Percentiles rank a stretch among this genome's conserved stretches.
phyloP scores from a whole-genome alignment of 352 stramenopile species.

The Phytophthora hibernalis region DNA sequence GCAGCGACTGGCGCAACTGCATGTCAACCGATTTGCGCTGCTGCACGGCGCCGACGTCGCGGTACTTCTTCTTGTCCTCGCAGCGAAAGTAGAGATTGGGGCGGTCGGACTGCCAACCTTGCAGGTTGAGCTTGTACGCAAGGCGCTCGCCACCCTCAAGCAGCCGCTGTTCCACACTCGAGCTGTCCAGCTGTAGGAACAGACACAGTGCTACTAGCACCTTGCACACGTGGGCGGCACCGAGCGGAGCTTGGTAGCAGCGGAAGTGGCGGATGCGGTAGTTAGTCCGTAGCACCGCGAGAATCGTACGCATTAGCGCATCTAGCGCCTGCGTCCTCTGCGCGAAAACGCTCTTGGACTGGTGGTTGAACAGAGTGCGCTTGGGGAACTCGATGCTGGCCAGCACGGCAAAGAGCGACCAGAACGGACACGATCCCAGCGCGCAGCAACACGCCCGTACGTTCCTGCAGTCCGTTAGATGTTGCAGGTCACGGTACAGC shows the following conservation, averaged over 20 bases:
- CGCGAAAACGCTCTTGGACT: slow-evolving; percentile 44
- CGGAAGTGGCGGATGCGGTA: slow-evolving; percentile 45
- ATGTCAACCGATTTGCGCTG: slow-evolving; percentile 31
- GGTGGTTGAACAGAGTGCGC: slow-evolving; percentile 55
- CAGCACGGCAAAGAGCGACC: slow-evolving; percentile 56
- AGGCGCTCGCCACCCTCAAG: slow-evolving; percentile 31
- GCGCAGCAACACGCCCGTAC: slow-evolving; percentile 54
- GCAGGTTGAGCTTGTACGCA: slow-evolving; percentile 45
- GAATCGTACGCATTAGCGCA: slow-evolving; percentile 39
- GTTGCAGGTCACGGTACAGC: slow-evolving; percentile 52
- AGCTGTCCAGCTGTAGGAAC: slow-evolving; percentile 47
- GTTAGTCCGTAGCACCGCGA: slow-evolving; percentile 40
- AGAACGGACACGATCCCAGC: slow-evolving; percentile 65
- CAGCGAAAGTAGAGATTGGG: slow-evolving; percentile 36
- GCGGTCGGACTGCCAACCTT: slow-evolving; percentile 55
- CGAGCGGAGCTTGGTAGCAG: slow-evolving; percentile 23
- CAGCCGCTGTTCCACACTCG: slow-evolving; percentile 31
- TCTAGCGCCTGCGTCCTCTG: slow-evolving; percentile 35
- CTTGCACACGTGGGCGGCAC: slow-evolving; percentile 38
- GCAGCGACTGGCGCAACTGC: slow-evolving; percentile 21
- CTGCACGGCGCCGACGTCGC: slow-evolving; percentile 2
- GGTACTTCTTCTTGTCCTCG: slow-evolving; percentile 37
- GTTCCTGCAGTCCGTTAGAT: slow-evolving; percentile 51
- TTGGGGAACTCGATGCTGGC: slow-evolving; percentile 57
- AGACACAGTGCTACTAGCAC: slow-evolving; percentile 42